Evolutionary conservation across 2,329 filamentous ascomycete genomes (phyloP).

Genomic region (Fusarium continuum): DNA sequence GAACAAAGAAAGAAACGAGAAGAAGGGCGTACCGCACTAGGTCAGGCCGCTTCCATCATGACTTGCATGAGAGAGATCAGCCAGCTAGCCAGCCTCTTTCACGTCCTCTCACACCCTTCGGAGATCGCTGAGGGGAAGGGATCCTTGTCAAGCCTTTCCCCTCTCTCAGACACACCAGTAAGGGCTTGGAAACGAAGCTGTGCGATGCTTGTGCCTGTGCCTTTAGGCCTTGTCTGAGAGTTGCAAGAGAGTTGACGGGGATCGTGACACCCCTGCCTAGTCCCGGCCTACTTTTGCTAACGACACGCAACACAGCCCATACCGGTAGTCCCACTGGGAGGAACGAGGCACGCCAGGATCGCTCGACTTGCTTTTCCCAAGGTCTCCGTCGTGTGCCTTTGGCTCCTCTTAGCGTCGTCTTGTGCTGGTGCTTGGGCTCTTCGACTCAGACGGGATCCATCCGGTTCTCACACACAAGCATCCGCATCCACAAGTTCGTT

Average conservation of each 20-base stretch:
- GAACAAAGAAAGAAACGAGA: constrained; percentile 1
- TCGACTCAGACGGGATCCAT: constrained; percentile 14
- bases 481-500: constrained; percentile 38
- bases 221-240: constrained; percentile 33
- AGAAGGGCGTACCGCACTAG: background rate
- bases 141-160: constrained; percentile 26
- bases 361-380: constrained; percentile 33
- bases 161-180: constrained; percentile 20
- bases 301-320: constrained; percentile 30
- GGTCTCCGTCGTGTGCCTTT: constrained; percentile 9
- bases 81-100: constrained; percentile 23
- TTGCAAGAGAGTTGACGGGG: constrained; percentile 36
- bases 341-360: constrained; percentile 24
- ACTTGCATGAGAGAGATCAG: constrained; percentile 34
- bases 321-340: constrained; percentile 10
- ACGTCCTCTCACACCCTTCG: constrained; percentile 18
- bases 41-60: constrained; percentile 26
- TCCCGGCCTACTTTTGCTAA: constrained; percentile 7
- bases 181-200: constrained; percentile 25
- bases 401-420: constrained; percentile 6
- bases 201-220: constrained; percentile 21
- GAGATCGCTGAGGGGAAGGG: constrained; percentile 21
- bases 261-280: constrained; percentile 27
- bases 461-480: constrained; percentile 24
- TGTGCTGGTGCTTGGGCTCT: constrained; percentile 21